Conservation (phyloP, 805 yeast genomes). For the Kurtzmaniella fragi region DNA sequence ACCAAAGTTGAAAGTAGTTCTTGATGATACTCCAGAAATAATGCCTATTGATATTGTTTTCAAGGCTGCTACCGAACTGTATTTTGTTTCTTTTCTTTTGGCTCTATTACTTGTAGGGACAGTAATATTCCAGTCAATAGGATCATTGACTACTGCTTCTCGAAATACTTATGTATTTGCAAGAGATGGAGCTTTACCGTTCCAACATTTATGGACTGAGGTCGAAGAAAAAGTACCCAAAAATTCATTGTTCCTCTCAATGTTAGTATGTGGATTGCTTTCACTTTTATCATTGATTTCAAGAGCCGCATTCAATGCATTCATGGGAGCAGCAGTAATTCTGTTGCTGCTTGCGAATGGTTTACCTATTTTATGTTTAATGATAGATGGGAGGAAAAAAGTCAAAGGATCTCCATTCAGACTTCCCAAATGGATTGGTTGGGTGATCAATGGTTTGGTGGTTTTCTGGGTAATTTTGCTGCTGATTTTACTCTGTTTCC, state of each 20-base stretch:
- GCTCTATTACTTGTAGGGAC: conserved; percentile 66
- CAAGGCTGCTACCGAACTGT: conserved; percentile 63
- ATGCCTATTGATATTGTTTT: conserved; percentile 79
- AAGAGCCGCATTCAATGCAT: conserved; percentile 73
- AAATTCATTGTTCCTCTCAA: conserved; percentile 62
- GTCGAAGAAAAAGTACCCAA: conserved; percentile 66
- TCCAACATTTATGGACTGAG: conserved; percentile 56
- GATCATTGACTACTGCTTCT: conserved; percentile 76
- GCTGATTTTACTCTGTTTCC: conserved; percentile 60
- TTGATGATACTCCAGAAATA: conserved; percentile 57
- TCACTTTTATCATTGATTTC: conserved; percentile 67
- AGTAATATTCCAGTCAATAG: conserved; percentile 69
- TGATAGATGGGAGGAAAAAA: conserved; percentile 55
- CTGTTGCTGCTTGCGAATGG: conserved; percentile 72
- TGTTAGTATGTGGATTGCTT: conserved; percentile 53
- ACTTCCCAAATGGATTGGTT: conserved; percentile 50
- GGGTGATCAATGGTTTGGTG: conserved; percentile 55
- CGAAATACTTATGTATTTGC: conserved; percentile 80
- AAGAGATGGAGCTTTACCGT: conserved; percentile 77
- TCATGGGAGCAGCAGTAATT: conserved; percentile 77
- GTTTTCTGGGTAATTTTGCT: conserved; percentile 58
- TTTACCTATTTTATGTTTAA: conserved; percentile 62
- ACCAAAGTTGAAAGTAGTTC: conserved; percentile 55
- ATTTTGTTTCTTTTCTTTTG: conserved; percentile 62
- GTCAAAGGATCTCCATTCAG: conserved; percentile 67